These are phyloP conservation scores for Daldinia bambusicola DNA, from an alignment of 495 filamentous ascomycete species.

Conservation along the genomic window DNA sequence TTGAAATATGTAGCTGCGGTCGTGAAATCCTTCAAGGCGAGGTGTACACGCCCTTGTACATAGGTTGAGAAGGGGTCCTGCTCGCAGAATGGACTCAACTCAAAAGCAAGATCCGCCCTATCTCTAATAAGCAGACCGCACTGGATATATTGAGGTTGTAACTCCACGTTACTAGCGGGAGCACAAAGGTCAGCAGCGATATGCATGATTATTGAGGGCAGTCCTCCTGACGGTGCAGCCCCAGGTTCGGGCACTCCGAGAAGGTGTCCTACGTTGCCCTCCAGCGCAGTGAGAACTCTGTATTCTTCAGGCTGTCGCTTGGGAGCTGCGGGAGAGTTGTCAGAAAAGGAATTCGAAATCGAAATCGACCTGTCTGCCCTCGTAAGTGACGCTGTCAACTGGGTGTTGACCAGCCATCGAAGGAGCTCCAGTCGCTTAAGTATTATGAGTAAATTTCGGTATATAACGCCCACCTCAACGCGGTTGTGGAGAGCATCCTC, in stretches of 20 bases:
- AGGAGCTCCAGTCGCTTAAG: constrained; percentile 81
- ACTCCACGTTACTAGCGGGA: constrained; percentile 61
- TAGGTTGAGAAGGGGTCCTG: constrained; percentile 81
- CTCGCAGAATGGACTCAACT: constrained; percentile 76
- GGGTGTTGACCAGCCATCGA: constrained; percentile 77
- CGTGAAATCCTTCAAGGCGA: constrained; percentile 75
- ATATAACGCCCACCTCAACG: constrained; percentile 76
- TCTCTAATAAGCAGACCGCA: constrained; percentile 75
- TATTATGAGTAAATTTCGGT: constrained; percentile 69
- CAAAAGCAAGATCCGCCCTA: constrained; percentile 76
- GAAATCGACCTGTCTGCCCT: constrained; percentile 48
- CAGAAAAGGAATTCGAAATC: constrained; percentile 25
- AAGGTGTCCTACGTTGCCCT: constrained; percentile 62
- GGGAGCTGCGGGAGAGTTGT: constrained; percentile 38
- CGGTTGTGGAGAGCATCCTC: constrained; percentile 67
- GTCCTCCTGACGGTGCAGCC: constrained; percentile 44
- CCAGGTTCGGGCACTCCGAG: constrained; percentile 53
- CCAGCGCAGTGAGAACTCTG: constrained; percentile 59
- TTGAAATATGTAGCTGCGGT: constrained; percentile 81
- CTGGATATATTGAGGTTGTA: constrained; percentile 66
- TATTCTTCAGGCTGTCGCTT: constrained; percentile 54
- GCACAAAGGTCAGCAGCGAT: constrained; percentile 66
- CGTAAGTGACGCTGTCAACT: constrained; percentile 54
- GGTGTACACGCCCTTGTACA: constrained; percentile 81
- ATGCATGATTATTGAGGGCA: constrained; percentile 61